A percentile compares a stretch with the other conserved stretches of the same genome.
phyloP scores from a whole-genome alignment of 352 stramenopile genomes.

The Pilasporangium apinafurcum region DNA sequence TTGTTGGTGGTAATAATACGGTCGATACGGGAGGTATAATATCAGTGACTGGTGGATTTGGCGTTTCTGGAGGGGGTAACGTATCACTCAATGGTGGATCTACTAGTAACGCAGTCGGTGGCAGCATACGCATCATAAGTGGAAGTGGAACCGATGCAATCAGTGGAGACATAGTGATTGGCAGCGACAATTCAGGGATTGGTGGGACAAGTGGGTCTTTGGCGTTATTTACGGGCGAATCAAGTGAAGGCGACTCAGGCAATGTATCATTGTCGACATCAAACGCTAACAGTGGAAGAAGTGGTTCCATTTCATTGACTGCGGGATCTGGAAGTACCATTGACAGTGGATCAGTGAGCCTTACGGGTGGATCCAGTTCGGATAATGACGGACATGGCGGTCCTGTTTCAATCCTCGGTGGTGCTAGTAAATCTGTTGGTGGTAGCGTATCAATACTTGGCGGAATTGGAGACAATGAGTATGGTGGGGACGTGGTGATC shows the following conservation, averaged over 20 bases:
- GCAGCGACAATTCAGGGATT: not conserved
- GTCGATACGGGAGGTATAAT: not conserved
- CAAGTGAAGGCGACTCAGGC: conserved; percentile 2
- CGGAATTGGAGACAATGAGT: not conserved
- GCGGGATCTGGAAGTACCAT: no score
- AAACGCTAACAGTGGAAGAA: not conserved
- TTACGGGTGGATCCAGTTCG: not conserved
- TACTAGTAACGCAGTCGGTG: not conserved
- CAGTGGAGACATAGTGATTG: no score
- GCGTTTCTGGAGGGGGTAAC: not conserved
- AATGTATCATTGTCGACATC: conserved; percentile 1
- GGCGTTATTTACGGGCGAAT: not conserved
- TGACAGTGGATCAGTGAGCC: not conserved
- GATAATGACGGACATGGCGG: not conserved
- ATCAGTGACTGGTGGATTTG: not conserved
- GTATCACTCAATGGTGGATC: not conserved
- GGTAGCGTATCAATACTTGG: conserved; percentile 2
- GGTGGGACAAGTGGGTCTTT: conserved; percentile 4
- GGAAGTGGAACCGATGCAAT: not conserved
- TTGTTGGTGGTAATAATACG: not conserved
- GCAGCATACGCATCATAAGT: not conserved
- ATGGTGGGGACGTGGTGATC: conserved; percentile 9
- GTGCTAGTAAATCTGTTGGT: conserved; percentile 2
- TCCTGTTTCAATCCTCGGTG: not conserved
- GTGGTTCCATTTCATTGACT: conserved; percentile 2